phyloP scores from a whole-genome alignment of 768 basidiomycete genomes.

The Podaxis rugospora region DNA sequence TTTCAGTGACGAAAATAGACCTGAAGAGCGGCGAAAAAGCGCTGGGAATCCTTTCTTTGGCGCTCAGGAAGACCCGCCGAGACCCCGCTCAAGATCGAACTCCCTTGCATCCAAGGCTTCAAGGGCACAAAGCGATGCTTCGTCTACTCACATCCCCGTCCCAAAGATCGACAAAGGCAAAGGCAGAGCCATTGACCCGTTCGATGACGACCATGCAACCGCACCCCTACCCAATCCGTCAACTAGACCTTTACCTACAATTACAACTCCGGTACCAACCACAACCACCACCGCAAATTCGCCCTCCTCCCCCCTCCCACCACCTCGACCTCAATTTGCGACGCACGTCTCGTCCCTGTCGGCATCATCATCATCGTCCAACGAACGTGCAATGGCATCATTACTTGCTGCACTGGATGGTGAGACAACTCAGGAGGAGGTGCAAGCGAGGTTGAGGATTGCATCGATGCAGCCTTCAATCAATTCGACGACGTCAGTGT shows the following conservation, averaged over 20 bases:
- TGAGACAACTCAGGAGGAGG: slow-evolving; percentile 34
- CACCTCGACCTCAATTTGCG: slow-evolving; percentile 28
- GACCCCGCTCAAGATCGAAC: slow-evolving; percentile 31
- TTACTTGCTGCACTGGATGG: slow-evolving; percentile 62
- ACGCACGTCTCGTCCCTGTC: slow-evolving; percentile 29
- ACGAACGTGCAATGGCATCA: slow-evolving; percentile 55
- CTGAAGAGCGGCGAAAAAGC: slow-evolving; percentile 30
- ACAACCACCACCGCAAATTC: background rate
- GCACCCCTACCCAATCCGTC: background rate
- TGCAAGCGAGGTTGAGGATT: slow-evolving; percentile 47
- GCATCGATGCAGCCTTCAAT: slow-evolving; percentile 57
- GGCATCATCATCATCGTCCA: slow-evolving; percentile 35
- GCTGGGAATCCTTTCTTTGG: slow-evolving; percentile 39
- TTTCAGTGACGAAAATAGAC: slow-evolving; percentile 22
- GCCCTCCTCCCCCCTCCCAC: slow-evolving; percentile 12
- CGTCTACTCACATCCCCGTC: slow-evolving; percentile 2
- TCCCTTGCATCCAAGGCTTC: slow-evolving; percentile 25
- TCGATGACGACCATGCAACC: slow-evolving; percentile 31
- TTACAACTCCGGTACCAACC: background rate
- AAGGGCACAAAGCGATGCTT: background rate
- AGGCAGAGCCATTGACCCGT: slow-evolving; percentile 28
- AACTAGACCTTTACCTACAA: background rate
- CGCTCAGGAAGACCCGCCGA: slow-evolving; percentile 21
- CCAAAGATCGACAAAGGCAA: slow-evolving; percentile 12
- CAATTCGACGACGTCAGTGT: slow-evolving; percentile 27